Percentiles rank a stretch among this genome's conserved stretches.
phyloP scores from a whole-genome alignment of 352 stramenopile genomes.

The Phytophthora pisi region DNA sequence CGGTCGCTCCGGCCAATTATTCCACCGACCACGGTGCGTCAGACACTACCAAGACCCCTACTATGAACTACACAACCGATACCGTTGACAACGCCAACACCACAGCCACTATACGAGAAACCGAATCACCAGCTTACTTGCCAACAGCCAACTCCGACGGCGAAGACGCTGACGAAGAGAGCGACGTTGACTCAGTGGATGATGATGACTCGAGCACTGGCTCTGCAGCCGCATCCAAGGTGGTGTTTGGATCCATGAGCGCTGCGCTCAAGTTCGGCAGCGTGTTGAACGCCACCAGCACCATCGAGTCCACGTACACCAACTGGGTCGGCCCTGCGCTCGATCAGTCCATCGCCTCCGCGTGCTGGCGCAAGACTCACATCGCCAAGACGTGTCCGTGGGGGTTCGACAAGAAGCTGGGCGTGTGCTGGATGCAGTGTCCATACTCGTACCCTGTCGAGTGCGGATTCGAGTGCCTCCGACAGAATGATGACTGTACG shows the following conservation, averaged over 20 bases:
- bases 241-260: conserved; percentile 5
- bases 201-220: neutral
- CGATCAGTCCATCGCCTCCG: conserved; percentile 14
- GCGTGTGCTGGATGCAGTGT: conserved; percentile 49
- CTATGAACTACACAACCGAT: conserved; percentile 1
- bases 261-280: conserved; percentile 31
- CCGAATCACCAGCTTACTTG: neutral
- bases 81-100: neutral
- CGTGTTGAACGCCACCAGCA: conserved; percentile 36
- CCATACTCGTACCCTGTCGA: conserved; percentile 50
- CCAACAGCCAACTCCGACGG: neutral
- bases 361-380: conserved; percentile 46
- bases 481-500: conserved; percentile 44
- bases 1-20: conserved; percentile 1
- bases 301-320: conserved; percentile 31
- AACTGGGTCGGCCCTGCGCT: conserved; percentile 40
- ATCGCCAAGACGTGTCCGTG: conserved; percentile 44
- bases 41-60: neutral
- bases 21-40: neutral
- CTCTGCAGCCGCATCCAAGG: conserved; percentile 1
- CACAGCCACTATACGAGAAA: neutral
- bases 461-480: conserved; percentile 50
- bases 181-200: neutral
- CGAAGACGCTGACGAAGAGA: conserved; percentile 13
- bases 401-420: conserved; percentile 33